Conservation (phyloP, 805 yeast species). For the Saccharomycopsis sp. region DNA sequence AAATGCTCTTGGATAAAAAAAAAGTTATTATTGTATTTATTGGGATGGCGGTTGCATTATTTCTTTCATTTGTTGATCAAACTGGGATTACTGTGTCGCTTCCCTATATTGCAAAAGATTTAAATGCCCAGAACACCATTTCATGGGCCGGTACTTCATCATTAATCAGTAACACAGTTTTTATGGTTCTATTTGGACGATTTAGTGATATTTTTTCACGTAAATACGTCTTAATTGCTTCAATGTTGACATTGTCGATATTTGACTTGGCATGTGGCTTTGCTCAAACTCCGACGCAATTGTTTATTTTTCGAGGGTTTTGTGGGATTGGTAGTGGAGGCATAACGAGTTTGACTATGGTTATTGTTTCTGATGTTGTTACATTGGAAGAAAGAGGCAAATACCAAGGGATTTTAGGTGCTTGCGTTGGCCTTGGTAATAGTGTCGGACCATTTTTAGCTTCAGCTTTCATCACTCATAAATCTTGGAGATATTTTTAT, state of each 20-base stretch:
- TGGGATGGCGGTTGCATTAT: neutral
- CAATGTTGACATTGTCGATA: slow-evolving; percentile 34
- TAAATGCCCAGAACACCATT: slow-evolving; percentile 40
- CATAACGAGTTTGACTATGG: slow-evolving; percentile 38
- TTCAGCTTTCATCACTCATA: slow-evolving; percentile 38
- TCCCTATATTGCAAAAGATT: slow-evolving; percentile 39
- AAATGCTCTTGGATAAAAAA: no score
- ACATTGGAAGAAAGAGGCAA: slow-evolving; percentile 47
- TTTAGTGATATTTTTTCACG: slow-evolving; percentile 50
- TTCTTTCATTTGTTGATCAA: neutral
- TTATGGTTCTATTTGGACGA: slow-evolving; percentile 48
- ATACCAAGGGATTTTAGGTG: slow-evolving; percentile 37
- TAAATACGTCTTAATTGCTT: slow-evolving; percentile 36
- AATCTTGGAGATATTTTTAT: slow-evolving; percentile 44
- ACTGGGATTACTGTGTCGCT: neutral
- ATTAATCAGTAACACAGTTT: slow-evolving; percentile 42
- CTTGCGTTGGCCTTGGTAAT: slow-evolving; percentile 34
- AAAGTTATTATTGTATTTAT: neutral
- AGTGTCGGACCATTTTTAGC: slow-evolving; percentile 50
- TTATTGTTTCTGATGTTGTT: slow-evolving; percentile 34
- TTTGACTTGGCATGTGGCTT: slow-evolving; percentile 47
- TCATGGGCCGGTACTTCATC: slow-evolving; percentile 55
- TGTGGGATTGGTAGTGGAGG: slow-evolving; percentile 57
- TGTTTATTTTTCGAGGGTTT: slow-evolving; percentile 45
- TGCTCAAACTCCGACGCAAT: slow-evolving; percentile 39